Evolutionary conservation across 345 rosid species (phyloP), one percentile per base, ranked within the genome.

Genomic region (Syzygium grande): DNA sequence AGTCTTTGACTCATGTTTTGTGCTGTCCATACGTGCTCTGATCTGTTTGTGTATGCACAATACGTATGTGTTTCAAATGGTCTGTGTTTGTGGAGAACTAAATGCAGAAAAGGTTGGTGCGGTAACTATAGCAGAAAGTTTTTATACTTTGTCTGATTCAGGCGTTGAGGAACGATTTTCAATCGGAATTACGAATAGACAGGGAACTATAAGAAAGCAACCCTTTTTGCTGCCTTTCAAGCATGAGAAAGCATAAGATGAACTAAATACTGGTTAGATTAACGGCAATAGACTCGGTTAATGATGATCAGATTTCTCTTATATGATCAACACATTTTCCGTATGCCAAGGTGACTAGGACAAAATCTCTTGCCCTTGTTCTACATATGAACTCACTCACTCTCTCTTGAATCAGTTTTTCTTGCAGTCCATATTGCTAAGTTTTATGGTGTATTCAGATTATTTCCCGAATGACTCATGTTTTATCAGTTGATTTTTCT

Each of bases 91-190:
- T n/a, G 73, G 19, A 61, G 34, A 61, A 61, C n/a, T n/a, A n/a
- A 3, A 61, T 0, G 68, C 0, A 29, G 34, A n/a, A 61, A 61
- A 29, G 65, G 68, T 61, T 61, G 14, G 73, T 2, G 34, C 73
- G 0, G 13, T 12, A 61, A n/a, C 0, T 61, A n/a, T n/a, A 27
- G 73, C 34, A 2, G 73, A 61, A 61, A n/a, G 6, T n/a, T 14
- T 61, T 61, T n/a, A 61, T 61, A 14, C 73, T n/a, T 17, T 61
- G 73, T 61, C 73, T 16, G 0, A 30, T n/a, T 61, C 73, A 0
- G 34, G 73, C 1, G 0, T 61, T 0, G 1, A n/a, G 73, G 34
- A 61, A 13, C 6, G 0, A 3, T 61, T 61, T 61, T 61, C 46
- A 9, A 61, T 61, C 1, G 73, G 73, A 61, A 13, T 61, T 12